Percentiles rank a stretch among this genome's conserved stretches.
Conservation (phyloP, 2,329 filamentous ascomycete genomes). For the Fusarium azukiicola region DNA sequence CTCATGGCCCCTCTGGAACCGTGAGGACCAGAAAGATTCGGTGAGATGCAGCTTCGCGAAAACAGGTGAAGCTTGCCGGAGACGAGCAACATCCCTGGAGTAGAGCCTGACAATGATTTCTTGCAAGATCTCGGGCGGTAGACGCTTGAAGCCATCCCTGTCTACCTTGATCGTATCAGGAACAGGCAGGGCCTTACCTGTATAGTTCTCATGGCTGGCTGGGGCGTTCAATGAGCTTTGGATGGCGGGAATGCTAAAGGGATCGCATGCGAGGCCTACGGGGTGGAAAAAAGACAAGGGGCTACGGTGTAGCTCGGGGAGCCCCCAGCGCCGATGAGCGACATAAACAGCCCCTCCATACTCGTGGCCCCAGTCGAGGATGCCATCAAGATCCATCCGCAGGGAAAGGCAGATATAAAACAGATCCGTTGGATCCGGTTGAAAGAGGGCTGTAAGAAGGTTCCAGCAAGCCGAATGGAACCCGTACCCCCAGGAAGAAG, state of each 20-base stretch:
- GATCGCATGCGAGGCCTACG: conserved; percentile 23
- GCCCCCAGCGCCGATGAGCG: too few species aligned
- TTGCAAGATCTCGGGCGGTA: conserved; percentile 31
- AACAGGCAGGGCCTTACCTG: neutral
- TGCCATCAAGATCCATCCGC: neutral
- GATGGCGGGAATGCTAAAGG: conserved; percentile 10
- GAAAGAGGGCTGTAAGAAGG: conserved; percentile 15
- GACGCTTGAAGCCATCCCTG: conserved; percentile 19
- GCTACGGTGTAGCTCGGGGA: neutral
- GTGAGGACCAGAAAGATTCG: conserved; percentile 36
- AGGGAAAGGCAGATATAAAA: conserved; percentile 31
- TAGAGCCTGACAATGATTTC: conserved; percentile 19
- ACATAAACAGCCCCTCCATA: conserved; percentile 20
- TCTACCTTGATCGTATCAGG: neutral
- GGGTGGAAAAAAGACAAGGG: neutral
- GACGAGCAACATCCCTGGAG: conserved; percentile 9
- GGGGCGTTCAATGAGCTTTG: neutral
- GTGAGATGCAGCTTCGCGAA: conserved; percentile 19
- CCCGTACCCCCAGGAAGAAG: conserved; percentile 32
- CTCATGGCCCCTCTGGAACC: conserved; percentile 36
- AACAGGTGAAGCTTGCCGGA: conserved; percentile 23
- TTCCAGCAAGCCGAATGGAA: conserved; percentile 39
- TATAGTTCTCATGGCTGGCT: neutral
- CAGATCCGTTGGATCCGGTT: conserved; percentile 12
- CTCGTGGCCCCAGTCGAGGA: conserved; percentile 34